phyloP scores from a whole-genome alignment of 371 early-diverging fungal genomes.

The Mortierella sp. region DNA sequence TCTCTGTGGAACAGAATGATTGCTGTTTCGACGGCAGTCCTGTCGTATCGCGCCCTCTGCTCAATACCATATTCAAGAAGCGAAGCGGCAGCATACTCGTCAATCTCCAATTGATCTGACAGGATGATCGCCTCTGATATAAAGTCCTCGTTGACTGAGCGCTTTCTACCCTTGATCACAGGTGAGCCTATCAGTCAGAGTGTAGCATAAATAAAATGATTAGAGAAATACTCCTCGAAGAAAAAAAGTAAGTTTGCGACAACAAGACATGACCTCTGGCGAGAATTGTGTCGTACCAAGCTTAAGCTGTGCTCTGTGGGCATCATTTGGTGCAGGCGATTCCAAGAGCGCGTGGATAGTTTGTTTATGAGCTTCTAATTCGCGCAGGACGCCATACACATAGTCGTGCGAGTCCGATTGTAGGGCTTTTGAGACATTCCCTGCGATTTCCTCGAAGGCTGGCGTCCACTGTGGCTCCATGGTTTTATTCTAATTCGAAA shows the following conservation, averaged over 20 bases:
- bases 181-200: conserved; percentile 31
- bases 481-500: conserved; percentile 3
- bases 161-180: conserved; percentile 42
- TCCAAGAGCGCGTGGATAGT: conserved; percentile 32
- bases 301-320: conserved; percentile 53
- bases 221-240: background rate
- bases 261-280: background rate
- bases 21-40: conserved; percentile 76
- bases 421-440: conserved; percentile 28
- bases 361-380: conserved; percentile 32
- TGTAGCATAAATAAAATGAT: background rate
- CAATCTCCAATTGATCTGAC: conserved; percentile 84
- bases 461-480: conserved; percentile 50
- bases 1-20: conserved; percentile 79
- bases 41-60: conserved; percentile 64
- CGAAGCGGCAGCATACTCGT: conserved; percentile 82
- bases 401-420: conserved; percentile 47
- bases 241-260: background rate
- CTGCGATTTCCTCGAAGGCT: conserved; percentile 43
- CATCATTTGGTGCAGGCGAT: conserved; percentile 34
- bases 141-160: conserved; percentile 78
- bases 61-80: conserved; percentile 75
- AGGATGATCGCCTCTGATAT: conserved; percentile 73
- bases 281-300: conserved; percentile 31
- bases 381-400: conserved; percentile 36